Evolutionary conservation across 495 filamentous ascomycete species (phyloP), one percentile per base, ranked within the genome.

Genomic region (Ascobolus immersus): DNA sequence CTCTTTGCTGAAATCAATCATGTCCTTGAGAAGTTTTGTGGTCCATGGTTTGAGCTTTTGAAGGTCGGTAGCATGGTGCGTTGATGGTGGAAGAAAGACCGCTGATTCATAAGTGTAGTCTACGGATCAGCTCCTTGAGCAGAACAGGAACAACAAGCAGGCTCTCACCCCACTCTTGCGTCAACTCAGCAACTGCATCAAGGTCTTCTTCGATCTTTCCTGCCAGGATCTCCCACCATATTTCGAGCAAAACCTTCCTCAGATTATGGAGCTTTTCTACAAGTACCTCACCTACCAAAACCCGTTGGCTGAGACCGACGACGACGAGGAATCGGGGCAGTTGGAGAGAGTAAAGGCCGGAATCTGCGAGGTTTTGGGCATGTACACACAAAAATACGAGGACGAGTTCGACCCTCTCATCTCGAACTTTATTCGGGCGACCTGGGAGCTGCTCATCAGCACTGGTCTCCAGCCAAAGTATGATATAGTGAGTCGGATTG

Each of bases 1-100:
- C 65, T 99, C 7, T 94, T 77, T 54, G 72, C 63, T 5, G 89
- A 99, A 50, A 80, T 99, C 49, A 78, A 86, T 51, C 89, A 94
- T 51, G 89, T 99, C 25, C 64, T 94, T 18, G 54, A 53, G 28
- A 77, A 66, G 42, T 94, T 99, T 45, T 71, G 73, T 20, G 56
- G 55, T 2, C 77, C 89, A 1, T 91, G 86, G 52, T 59, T 94
- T 23, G 57, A 62, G 21, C 62, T 94, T 33, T 63, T 92, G 37
- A 60, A 65, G 51, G 76, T 81, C 59, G 48, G 51, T 40, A 11
- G 33, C 14, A n/a, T 14, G 2, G 4, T 2, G 11, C 25, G 9
- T 26, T n/a, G n/a, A n/a, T n/a, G n/a, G n/a, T n/a, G n/a, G n/a
- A 44, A 52, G 39, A 51, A 48, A 82, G 69, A 66, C 67, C 39